phyloP scores from a whole-genome alignment of 148 eudicot genomes.

The Linanthus parryae region DNA sequence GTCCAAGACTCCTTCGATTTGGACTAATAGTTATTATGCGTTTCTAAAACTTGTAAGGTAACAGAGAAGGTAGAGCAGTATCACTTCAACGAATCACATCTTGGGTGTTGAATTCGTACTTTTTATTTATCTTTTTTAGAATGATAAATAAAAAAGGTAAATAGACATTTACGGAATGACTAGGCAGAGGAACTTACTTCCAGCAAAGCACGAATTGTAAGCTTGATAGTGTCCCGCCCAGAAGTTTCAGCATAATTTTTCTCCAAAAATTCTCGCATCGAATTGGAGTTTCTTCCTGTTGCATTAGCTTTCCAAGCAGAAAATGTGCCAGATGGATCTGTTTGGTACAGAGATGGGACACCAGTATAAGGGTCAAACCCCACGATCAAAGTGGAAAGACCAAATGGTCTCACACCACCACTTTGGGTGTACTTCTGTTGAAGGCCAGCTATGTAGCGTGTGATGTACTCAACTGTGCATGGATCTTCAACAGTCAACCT shows the following conservation, averaged over 20 bases:
- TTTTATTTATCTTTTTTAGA: too few relatives aligned
- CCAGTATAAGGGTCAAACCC: constrained; percentile 90
- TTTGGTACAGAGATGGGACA: constrained; percentile 86
- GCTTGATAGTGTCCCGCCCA: constrained; percentile 87
- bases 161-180: too few relatives aligned
- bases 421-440: constrained; percentile 99
- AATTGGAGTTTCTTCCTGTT: constrained; percentile 96
- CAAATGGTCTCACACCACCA: constrained; percentile 99
- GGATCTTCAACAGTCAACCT: constrained; percentile 95
- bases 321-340: constrained; percentile 98
- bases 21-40: too few relatives aligned
- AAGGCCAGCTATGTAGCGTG: constrained; percentile 96
- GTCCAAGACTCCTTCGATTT: too few relatives aligned
- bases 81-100: too few relatives aligned
- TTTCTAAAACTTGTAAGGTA: too few relatives aligned
- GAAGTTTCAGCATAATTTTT: constrained; percentile 96
- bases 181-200: constrained; percentile 55
- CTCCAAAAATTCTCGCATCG: constrained; percentile 84
- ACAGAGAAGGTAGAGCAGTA: too few relatives aligned
- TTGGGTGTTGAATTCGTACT: too few relatives aligned
- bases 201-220: constrained; percentile 91
- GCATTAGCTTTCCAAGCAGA: constrained; percentile 99
- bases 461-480: constrained; percentile 91
- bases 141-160: too few relatives aligned
- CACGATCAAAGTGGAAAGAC: constrained; percentile 96